Evolutionary conservation across 139 green algal genomes (phyloP).

Genomic region (Spirogloea muscicola): DNA sequence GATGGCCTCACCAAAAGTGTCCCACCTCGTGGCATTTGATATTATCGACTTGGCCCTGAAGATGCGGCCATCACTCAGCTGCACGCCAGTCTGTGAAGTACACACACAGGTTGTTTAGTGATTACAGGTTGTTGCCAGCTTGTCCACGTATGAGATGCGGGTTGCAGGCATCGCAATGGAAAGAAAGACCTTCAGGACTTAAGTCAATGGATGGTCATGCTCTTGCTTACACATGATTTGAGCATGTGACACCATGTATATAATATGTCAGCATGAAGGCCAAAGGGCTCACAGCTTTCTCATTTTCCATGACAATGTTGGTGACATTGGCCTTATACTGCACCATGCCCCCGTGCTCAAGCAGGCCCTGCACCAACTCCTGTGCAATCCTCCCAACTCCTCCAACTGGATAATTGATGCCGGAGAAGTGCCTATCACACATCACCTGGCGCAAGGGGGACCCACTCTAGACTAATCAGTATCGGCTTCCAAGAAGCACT

Average conservation of each 20-base stretch:
- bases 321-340: slow-evolving; percentile 89
- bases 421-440: slow-evolving; percentile 79
- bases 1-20: slow-evolving; percentile 88
- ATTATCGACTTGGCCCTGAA: slow-evolving; percentile 69
- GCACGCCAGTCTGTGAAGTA: slow-evolving; percentile 69
- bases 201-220: too few relatives aligned
- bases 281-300: too few relatives aligned
- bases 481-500: too few relatives aligned
- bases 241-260: too few relatives aligned
- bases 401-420: slow-evolving; percentile 93
- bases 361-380: slow-evolving; percentile 57
- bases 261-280: too few relatives aligned
- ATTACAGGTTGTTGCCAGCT: too few relatives aligned
- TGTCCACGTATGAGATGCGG: too few relatives aligned
- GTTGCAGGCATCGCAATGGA: too few relatives aligned
- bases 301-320: slow-evolving; percentile 68
- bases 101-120: too few relatives aligned
- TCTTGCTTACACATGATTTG: too few relatives aligned
- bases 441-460: slow-evolving; percentile 30
- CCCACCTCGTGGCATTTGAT: slow-evolving; percentile 93
- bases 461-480: too few relatives aligned
- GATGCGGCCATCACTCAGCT: slow-evolving; percentile 73
- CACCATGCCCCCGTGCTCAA: slow-evolving; percentile 69
- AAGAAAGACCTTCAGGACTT: too few relatives aligned
- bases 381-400: slow-evolving; percentile 83